These are phyloP conservation scores for Phytophthora fragariae DNA, from an alignment of 352 stramenopile species.

Conservation along the genomic window DNA sequence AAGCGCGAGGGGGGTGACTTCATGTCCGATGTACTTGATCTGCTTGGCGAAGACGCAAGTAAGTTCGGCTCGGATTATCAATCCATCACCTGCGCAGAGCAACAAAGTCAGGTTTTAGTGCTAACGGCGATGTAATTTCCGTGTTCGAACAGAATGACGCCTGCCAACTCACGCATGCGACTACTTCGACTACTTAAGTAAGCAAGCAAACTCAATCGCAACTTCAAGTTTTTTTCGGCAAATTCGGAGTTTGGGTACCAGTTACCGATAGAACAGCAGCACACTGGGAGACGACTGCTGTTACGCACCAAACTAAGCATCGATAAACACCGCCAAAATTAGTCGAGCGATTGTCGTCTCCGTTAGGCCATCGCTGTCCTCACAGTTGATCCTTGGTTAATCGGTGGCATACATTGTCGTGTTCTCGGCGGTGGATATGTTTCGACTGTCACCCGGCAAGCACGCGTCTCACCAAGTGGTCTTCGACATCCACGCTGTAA, in stretches of 20 bases:
- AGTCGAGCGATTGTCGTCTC: background rate
- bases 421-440: conserved; percentile 4
- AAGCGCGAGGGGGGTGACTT: conserved; percentile 93
- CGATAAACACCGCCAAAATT: conserved; percentile 15
- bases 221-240: background rate
- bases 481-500: conserved; percentile 41
- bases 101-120: background rate
- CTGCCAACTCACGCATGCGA: background rate
- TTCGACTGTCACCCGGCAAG: conserved; percentile 19
- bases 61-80: conserved; percentile 23
- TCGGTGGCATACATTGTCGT: background rate
- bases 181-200: no score
- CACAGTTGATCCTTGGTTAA: background rate
- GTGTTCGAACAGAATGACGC: conserved; percentile 15
- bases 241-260: background rate
- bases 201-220: background rate
- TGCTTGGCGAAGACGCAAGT: conserved; percentile 81
- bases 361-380: background rate
- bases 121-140: background rate
- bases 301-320: background rate
- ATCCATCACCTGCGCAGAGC: background rate
- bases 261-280: background rate
- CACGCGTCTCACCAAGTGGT: conserved; percentile 19
- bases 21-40: conserved; percentile 91
- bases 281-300: background rate